Evolutionary conservation across 768 basidiomycete genomes (phyloP).

Genomic region (Suillus variegatus): DNA sequence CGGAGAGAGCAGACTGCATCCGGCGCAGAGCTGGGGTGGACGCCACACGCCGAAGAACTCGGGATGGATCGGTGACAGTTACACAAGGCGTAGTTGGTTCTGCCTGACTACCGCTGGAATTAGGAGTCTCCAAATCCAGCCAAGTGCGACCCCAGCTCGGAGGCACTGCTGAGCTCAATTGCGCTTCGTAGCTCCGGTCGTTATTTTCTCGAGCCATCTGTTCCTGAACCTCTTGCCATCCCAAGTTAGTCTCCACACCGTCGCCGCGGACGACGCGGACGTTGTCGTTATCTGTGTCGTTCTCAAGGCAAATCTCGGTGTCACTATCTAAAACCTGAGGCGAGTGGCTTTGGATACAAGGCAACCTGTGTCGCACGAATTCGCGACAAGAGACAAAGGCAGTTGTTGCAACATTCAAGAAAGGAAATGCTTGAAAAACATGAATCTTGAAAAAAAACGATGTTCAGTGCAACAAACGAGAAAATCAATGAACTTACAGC

Average conservation of each 20-base stretch:
- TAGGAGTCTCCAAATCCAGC: conserved; percentile 6
- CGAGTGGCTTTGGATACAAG: conserved; percentile 48
- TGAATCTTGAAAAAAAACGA: conserved; percentile 57
- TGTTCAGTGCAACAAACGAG: neutral
- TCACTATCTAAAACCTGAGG: conserved; percentile 53
- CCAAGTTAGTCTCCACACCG: conserved; percentile 54
- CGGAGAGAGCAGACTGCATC: conserved; percentile 32
- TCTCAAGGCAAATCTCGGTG: conserved; percentile 61
- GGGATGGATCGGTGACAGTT: neutral
- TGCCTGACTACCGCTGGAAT: conserved; percentile 6
- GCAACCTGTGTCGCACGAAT: conserved; percentile 65
- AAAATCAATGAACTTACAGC: conserved; percentile 52
- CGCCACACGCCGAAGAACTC: conserved; percentile 3
- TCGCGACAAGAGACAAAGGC: conserved; percentile 71
- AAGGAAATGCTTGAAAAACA: conserved; percentile 89
- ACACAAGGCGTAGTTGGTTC: conserved; percentile 5
- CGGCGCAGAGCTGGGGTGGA: conserved; percentile 18
- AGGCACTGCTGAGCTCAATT: conserved; percentile 30
- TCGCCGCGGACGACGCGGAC: conserved; percentile 74
- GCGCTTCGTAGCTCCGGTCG: conserved; percentile 34
- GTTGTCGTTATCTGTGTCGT: conserved; percentile 70
- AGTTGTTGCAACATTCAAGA: conserved; percentile 62
- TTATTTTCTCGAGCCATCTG: conserved; percentile 30
- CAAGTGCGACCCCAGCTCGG: conserved; percentile 52
- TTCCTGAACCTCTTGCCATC: conserved; percentile 42